Evolutionary conservation across 495 filamentous ascomycete genomes (phyloP), one percentile per base, ranked within the genome.

Genomic region (Hamigera avellanea): DNA sequence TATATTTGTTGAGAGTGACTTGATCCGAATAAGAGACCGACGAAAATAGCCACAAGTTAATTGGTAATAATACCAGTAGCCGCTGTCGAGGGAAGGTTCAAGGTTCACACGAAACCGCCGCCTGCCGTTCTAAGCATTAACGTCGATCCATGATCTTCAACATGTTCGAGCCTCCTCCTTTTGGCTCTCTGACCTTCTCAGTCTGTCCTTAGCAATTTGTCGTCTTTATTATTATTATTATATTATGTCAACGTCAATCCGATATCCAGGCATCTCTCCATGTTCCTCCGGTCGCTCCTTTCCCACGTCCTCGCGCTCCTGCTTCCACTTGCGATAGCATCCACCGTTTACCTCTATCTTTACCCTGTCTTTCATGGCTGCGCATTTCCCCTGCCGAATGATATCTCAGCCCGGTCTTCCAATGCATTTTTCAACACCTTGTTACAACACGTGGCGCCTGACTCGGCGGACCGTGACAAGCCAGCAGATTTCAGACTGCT

Each of bases 291-390:
- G 50, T 55, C 57, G 49, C 56, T 76, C 42, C 66, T 83, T 42
- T 68, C 71, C 67, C 65, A 72, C 67, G 61, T 62, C 49, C 65
- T 83, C 54, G 58, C 67, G 51, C 49, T 83, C 33, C 70, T 93
- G 32, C 43, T 86, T 31, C 78, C 82, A n/a, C 54, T 87, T 36
- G 74, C 80, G 36, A 44, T 89, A 38, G 54, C 74, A 38, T 68
- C 69, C 42, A 86, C 81, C 37, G 38, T 76, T 41, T 89, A 86
- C 59, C 71, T 98, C 35, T 95, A 95, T 61, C 66, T 86, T 43
- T 98, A 93, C 62, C 89, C 91, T 3, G 50, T 85, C 44, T 76
- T 95, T 50, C 72, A 78, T 38, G 67, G 70, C 50, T 98, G 91
- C 67, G 75, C 74, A 30, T 95, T 96, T 58, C 83, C 86, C 16